These are phyloP conservation scores for Ophiostoma triangulosporum DNA, from an alignment of 2,329 filamentous ascomycete species.

Conservation along the genomic window DNA sequence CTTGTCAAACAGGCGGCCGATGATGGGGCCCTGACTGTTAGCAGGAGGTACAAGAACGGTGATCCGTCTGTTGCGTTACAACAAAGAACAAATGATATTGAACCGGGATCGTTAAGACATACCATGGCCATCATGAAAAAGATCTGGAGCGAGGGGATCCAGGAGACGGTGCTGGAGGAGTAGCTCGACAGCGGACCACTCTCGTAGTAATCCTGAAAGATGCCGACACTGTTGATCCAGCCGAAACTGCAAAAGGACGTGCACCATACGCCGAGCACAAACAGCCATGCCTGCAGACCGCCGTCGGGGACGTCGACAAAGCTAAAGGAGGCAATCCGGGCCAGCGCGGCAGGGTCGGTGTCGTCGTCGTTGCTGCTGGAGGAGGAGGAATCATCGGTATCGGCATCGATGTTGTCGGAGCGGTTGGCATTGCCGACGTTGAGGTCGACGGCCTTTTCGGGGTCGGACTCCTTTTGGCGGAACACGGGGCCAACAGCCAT, in stretches of 20 bases:
- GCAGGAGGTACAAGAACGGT: no score
- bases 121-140: slow-evolving; percentile 33
- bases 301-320: slow-evolving; percentile 14
- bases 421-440: background rate
- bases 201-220: slow-evolving; percentile 47
- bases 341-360: background rate
- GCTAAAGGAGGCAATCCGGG: background rate
- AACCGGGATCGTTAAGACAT: no score
- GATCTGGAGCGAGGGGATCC: slow-evolving; percentile 39
- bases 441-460: slow-evolving; percentile 1
- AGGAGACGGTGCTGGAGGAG: slow-evolving; percentile 42
- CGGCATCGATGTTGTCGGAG: background rate
- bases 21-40: slow-evolving; percentile 31
- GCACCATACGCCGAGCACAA: slow-evolving; percentile 28
- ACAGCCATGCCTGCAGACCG: slow-evolving; percentile 23
- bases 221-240: slow-evolving; percentile 31
- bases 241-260: slow-evolving; percentile 28
- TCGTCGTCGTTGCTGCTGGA: background rate
- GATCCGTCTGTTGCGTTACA: background rate
- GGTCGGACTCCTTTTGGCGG: slow-evolving; percentile 3
- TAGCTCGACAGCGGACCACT: slow-evolving; percentile 31
- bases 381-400: background rate
- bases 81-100: background rate
- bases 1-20: slow-evolving; percentile 44
- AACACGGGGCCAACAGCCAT: background rate